Percentiles rank a stretch among this genome's conserved stretches.
Conservation (phyloP, 108 stramenopile species). For the Conticribra guillardii region DNA sequence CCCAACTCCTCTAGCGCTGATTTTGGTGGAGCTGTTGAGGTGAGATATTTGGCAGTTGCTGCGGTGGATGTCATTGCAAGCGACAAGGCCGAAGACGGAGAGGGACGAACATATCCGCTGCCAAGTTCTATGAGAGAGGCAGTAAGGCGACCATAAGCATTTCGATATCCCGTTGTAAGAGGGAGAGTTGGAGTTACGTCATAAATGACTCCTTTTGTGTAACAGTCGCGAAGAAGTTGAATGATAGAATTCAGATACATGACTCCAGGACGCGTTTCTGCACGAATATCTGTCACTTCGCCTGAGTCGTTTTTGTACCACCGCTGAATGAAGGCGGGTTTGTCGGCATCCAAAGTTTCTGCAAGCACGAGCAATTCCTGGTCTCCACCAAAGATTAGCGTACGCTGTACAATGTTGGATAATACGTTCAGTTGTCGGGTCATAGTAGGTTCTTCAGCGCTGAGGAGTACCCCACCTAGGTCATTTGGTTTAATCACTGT, state of each 20-base stretch:
- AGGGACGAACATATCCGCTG: conserved; percentile 80
- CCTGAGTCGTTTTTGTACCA: conserved; percentile 73
- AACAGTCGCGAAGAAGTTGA: conserved; percentile 66
- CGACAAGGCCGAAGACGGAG: conserved; percentile 32
- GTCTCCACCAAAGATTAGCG: conserved; percentile 84
- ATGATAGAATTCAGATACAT: conserved; percentile 80
- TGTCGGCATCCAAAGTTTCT: conserved; percentile 82
- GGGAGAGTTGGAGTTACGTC: conserved; percentile 65
- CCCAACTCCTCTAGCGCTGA: conserved; percentile 77
- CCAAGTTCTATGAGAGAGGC: conserved; percentile 76
- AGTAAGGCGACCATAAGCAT: conserved; percentile 77
- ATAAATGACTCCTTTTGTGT: conserved; percentile 67
- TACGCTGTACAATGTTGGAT: conserved; percentile 78
- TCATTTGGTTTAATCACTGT: conserved; percentile 47
- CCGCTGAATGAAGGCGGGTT: conserved; percentile 70
- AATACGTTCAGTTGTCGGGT: conserved; percentile 87
- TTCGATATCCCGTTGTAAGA: conserved; percentile 65
- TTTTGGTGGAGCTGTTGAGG: conserved; percentile 53
- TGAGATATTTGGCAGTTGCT: conserved; percentile 43
- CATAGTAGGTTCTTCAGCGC: conserved; percentile 80
- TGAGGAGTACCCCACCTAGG: conserved; percentile 76
- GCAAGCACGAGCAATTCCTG: conserved; percentile 79
- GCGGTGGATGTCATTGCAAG: conserved; percentile 54
- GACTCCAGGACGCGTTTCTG: conserved; percentile 74
- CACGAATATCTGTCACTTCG: conserved; percentile 10